Evolutionary conservation across 257 asterid genomes (phyloP).

Genomic region (Solanum dulcamara): DNA sequence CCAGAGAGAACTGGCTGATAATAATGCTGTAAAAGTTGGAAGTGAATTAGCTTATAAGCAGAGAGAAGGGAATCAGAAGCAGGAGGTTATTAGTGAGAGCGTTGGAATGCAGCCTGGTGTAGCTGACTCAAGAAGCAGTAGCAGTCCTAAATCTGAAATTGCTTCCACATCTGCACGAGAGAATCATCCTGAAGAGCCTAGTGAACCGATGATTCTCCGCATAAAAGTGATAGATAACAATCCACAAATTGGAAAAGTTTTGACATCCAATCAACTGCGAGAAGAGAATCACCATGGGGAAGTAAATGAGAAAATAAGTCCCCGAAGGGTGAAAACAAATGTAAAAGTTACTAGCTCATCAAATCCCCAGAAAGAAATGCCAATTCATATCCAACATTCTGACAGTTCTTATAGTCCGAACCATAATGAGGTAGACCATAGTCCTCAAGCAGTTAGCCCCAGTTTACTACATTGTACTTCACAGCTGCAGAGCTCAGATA

Average conservation of each 20-base stretch:
- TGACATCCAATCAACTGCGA: constrained; percentile 3
- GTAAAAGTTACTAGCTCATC: not conserved
- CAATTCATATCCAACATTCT: constrained; percentile 5
- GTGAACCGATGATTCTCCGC: not conserved
- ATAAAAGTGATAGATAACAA: not conserved
- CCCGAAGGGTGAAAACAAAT: not conserved
- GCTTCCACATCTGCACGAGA: not conserved
- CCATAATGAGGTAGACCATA: not conserved
- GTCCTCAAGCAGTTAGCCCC: constrained; percentile 2
- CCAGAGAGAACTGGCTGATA: not conserved
- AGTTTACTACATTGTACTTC: not conserved
- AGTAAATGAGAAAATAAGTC: not conserved
- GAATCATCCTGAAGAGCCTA: not conserved
- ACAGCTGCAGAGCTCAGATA: constrained; percentile 4
- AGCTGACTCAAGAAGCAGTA: constrained; percentile 5
- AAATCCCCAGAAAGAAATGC: not conserved
- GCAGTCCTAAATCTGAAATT: not conserved
- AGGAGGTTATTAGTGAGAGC: not conserved
- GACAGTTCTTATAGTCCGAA: constrained; percentile 6
- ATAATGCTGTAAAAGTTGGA: not conserved
- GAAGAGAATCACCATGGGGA: constrained; percentile 12
- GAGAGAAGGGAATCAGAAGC: not conserved
- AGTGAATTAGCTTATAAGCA: not conserved
- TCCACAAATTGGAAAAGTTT: constrained; percentile 4
- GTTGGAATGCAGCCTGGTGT: constrained; percentile 11